These are phyloP conservation scores for Lepidium campestre DNA, from an alignment of 441 rosid species.

Conservation along the genomic window DNA sequence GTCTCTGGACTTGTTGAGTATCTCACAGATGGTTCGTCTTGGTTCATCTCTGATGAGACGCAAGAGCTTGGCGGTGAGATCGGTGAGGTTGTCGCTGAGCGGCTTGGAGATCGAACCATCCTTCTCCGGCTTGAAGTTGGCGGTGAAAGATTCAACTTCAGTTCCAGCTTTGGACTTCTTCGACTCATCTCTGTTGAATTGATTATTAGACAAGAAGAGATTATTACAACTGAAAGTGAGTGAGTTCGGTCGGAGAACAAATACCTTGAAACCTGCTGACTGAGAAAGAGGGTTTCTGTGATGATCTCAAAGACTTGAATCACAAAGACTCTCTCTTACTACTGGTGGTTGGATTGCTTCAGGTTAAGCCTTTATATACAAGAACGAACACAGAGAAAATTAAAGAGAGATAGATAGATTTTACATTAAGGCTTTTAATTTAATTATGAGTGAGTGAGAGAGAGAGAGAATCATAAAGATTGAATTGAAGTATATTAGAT, in stretches of 20 bases:
- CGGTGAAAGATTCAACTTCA: constrained; percentile 87
- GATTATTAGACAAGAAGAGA: constrained; percentile 14
- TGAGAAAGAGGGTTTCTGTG: constrained; percentile 17
- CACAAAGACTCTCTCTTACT: constrained; percentile 21
- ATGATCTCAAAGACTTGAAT: constrained; percentile 8
- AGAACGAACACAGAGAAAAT: constrained; percentile 29
- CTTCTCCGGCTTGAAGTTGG: constrained; percentile 50
- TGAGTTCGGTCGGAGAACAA: constrained; percentile 12
- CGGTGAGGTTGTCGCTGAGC: constrained; percentile 65
- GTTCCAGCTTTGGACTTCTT: constrained; percentile 68
- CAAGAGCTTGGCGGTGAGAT: constrained; percentile 88
- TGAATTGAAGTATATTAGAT: constrained; percentile 53
- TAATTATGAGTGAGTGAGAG: constrained; percentile 51
- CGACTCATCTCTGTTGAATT: constrained; percentile 53
- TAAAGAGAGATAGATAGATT: constrained; percentile 41
- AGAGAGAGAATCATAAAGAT: constrained; percentile 34
- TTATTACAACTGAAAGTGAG: constrained; percentile 7
- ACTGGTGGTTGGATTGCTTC: constrained; percentile 34
- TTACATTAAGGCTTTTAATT: constrained; percentile 68
- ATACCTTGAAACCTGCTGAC: constrained; percentile 19
- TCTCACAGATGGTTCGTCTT: constrained; percentile 32
- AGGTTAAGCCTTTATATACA: constrained; percentile 52
- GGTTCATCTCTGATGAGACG: constrained; percentile 76
- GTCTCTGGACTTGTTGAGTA: constrained; percentile 76
- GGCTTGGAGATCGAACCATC: constrained; percentile 48